Evolutionary conservation across 495 filamentous ascomycete genomes (phyloP), one percentile per base, ranked within the genome.

Genomic region (Tuber umbilicatum): DNA sequence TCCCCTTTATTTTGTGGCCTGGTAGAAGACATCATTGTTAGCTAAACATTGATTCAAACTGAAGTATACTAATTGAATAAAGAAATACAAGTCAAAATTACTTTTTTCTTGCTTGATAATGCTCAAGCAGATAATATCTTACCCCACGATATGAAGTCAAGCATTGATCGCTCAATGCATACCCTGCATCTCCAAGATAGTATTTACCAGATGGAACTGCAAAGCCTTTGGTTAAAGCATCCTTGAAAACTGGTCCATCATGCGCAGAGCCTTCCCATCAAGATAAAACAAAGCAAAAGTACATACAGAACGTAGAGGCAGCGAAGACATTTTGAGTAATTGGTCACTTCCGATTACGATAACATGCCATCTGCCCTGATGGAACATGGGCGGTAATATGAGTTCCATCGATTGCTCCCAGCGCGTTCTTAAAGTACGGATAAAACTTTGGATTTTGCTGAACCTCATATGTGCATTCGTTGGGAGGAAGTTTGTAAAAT

Each of bases 401-500:
- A 69, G 77, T 79, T 5, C 77, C 72, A 69, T 79, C 72, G 23
- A 75, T 10, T 42, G 72, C 77, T 16, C 77, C 71, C 67, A 79
- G 0, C 42, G 21, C 40, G 45, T 79, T 69, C 60, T 75, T 69
- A 55, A 79, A 79, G 40, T 79, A 79, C 1, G 45, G 77, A n/a
- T 9, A 74, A 37, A 47, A 55, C 67, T 71, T 47, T 12, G 47
- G 21, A 47, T 78, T 45, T 5, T 19, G 1, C 17, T 19, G 14
- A 2, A 45, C 16, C 43, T 45, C 43, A 1, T 45, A 45, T 45
- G 17, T 12, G 19, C 9, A 45, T 19, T 45, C 43, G 19, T 45
- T 45, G 17, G 17, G 14, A 19, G 43, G 5, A 16, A 42, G 9
- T 42, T 12, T 16, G 7, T 42, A 42, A 10, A 42, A 3, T 42